These are phyloP conservation scores for Neurospora terricola DNA, from an alignment of 495 filamentous ascomycete genomes.

Conservation along the genomic window DNA sequence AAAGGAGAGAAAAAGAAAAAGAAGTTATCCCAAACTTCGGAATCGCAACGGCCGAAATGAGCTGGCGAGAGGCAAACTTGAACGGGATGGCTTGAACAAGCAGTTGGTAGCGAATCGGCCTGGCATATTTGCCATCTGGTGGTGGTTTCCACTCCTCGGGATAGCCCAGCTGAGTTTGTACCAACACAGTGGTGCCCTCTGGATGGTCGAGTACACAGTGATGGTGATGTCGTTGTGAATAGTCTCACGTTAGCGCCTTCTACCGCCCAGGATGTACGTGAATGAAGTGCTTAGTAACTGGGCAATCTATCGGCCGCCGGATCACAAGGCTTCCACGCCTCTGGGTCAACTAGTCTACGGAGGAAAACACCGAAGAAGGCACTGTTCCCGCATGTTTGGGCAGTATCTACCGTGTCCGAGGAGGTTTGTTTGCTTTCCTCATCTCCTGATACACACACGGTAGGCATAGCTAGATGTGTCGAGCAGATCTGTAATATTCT, in stretches of 20 bases:
- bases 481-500: not conserved
- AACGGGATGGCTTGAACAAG: not conserved
- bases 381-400: not conserved
- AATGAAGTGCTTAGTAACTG: not conserved
- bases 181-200: not conserved
- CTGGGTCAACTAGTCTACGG: not conserved
- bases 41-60: not conserved
- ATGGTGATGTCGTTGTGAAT: not conserved
- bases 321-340: not conserved
- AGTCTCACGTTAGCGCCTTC: not conserved
- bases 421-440: not conserved
- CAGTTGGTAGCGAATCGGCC: not conserved
- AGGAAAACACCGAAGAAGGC: not conserved
- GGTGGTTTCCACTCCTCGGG: not conserved
- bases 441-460: not conserved
- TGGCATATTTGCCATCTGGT: not conserved
- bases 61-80: not conserved
- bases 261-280: not conserved
- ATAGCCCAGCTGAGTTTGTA: not conserved
- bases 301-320: not conserved
- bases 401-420: not conserved
- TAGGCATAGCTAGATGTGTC: not conserved
- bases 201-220: not conserved
- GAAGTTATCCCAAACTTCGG: not conserved
- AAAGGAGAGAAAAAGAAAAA: not conserved